Evolutionary conservation across 1,284 basidiomycete genomes (phyloP).

Genomic region (Cutaneotrichosporon sp.): DNA sequence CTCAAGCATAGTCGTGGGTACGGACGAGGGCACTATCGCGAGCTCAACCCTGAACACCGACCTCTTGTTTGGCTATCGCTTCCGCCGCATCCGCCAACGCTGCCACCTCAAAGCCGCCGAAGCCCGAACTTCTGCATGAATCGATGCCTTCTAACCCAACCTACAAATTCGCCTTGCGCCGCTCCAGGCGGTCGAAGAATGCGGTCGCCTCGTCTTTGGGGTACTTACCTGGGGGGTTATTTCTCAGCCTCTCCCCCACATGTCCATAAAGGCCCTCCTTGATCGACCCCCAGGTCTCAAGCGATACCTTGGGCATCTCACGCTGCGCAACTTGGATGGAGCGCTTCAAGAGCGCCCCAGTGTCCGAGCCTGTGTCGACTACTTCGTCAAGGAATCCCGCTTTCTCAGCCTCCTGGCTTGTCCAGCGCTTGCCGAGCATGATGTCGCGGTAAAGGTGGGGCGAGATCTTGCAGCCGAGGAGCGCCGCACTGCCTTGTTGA

Average conservation of each 20-base stretch:
- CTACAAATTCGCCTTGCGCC: background rate
- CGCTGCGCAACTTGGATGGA: conserved; percentile 48
- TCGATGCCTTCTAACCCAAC: no score
- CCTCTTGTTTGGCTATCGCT: no score
- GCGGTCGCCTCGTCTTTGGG: background rate
- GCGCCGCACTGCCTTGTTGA: conserved; percentile 54
- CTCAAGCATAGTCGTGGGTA: no score
- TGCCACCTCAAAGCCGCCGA: no score
- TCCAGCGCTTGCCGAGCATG: conserved; percentile 74
- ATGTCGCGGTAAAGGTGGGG: conserved; percentile 60
- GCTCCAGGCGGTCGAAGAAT: background rate
- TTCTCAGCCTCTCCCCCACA: conserved; percentile 43
- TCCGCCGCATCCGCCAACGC: no score
- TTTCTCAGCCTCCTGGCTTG: conserved; percentile 63
- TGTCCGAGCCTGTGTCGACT: conserved; percentile 50
- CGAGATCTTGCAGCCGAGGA: conserved; percentile 28
- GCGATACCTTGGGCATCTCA: conserved; percentile 47
- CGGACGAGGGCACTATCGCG: no score
- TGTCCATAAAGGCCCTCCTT: conserved; percentile 49
- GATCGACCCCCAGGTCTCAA: conserved; percentile 53
- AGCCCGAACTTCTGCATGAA: no score
- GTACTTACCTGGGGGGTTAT: background rate
- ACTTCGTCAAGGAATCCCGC: conserved; percentile 70
- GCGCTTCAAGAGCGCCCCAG: conserved; percentile 55
- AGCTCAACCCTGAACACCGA: no score